Percentiles rank a stretch among this genome's conserved stretches.
Evolutionary conservation across 2,329 filamentous ascomycete genomes (phyloP).

Genomic region (Allantophomopsis cytisporea): DNA sequence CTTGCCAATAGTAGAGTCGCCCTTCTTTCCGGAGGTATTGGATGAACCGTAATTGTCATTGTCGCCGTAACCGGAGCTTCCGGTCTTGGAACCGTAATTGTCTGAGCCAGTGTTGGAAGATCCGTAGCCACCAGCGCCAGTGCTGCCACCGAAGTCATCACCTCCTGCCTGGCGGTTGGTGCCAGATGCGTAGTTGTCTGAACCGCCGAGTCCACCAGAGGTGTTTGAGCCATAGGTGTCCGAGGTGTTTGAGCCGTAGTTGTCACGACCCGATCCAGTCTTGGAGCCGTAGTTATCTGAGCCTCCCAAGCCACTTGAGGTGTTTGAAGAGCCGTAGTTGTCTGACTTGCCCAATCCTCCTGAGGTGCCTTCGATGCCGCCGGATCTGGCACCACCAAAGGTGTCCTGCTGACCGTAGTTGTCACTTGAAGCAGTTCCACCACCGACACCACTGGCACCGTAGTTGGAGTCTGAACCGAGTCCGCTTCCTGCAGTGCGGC

Average conservation of each 20-base stretch:
- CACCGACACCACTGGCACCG: constrained; percentile 8
- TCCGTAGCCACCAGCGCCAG: constrained; percentile 9
- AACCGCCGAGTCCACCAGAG: constrained; percentile 1
- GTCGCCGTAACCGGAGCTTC: constrained; percentile 8
- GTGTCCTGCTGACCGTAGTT: not conserved
- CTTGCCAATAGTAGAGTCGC: constrained; percentile 36
- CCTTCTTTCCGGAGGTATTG: constrained; percentile 31
- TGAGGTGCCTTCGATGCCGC: constrained; percentile 2
- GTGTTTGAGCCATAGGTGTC: constrained; percentile 6
- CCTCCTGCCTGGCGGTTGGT: constrained; percentile 5
- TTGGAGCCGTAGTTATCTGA: constrained; percentile 15
- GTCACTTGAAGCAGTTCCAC: constrained; percentile 1
- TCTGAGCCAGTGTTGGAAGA: constrained; percentile 5
- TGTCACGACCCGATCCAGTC: constrained; percentile 4
- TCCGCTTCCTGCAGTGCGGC: constrained; percentile 5
- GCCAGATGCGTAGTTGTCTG: constrained; percentile 6
- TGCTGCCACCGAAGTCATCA: constrained; percentile 12
- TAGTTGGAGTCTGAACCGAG: constrained; percentile 2
- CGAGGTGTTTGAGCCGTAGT: constrained; percentile 4
- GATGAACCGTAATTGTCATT: constrained; percentile 8
- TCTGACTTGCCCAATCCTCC: constrained; percentile 5
- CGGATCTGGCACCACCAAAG: not conserved
- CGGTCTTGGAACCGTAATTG: constrained; percentile 4
- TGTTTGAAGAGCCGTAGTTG: constrained; percentile 11
- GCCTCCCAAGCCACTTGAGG: constrained; percentile 1